Conservation (phyloP, 1,284 basidiomycete species). For the Coriolopsis trogii region DNA sequence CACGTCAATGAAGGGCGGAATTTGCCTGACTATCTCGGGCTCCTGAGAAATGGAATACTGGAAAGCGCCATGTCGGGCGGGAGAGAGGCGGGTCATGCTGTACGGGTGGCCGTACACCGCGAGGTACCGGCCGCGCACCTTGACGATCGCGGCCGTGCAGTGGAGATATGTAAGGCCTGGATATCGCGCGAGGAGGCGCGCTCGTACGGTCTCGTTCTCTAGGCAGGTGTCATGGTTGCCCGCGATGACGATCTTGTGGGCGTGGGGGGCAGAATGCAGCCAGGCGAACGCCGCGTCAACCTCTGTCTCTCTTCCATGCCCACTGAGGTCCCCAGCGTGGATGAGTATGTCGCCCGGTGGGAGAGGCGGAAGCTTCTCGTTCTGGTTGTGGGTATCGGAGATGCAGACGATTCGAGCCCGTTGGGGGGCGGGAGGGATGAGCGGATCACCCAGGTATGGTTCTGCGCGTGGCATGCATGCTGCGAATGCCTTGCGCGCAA, state of each 20-base stretch:
- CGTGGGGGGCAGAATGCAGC: slow-evolving; percentile 37
- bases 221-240: slow-evolving; percentile 44
- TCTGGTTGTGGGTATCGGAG: slow-evolving; percentile 44
- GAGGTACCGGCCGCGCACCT: slow-evolving; percentile 32
- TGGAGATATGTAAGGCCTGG: slow-evolving; percentile 35
- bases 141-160: slow-evolving; percentile 29
- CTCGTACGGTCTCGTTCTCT: slow-evolving; percentile 4
- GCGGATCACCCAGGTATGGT: not conserved
- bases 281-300: slow-evolving; percentile 34
- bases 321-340: slow-evolving; percentile 44
- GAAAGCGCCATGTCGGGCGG: slow-evolving; percentile 39
- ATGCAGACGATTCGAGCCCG: slow-evolving; percentile 38
- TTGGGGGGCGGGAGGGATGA: not conserved
- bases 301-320: slow-evolving; percentile 36
- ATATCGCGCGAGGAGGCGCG: slow-evolving; percentile 17
- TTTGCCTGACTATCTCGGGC: slow-evolving; percentile 26
- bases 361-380: slow-evolving; percentile 32
- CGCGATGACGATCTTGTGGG: slow-evolving; percentile 43
- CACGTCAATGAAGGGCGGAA: slow-evolving; percentile 39
- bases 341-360: slow-evolving; percentile 48
- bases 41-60: slow-evolving; percentile 35
- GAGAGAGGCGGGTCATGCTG: too few species aligned
- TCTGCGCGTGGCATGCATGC: not conserved
- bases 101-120: slow-evolving; percentile 39
- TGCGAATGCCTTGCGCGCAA: not conserved